phyloP scores from a whole-genome alignment of 2,329 filamentous ascomycete species.

The Ramularia endophylla region DNA sequence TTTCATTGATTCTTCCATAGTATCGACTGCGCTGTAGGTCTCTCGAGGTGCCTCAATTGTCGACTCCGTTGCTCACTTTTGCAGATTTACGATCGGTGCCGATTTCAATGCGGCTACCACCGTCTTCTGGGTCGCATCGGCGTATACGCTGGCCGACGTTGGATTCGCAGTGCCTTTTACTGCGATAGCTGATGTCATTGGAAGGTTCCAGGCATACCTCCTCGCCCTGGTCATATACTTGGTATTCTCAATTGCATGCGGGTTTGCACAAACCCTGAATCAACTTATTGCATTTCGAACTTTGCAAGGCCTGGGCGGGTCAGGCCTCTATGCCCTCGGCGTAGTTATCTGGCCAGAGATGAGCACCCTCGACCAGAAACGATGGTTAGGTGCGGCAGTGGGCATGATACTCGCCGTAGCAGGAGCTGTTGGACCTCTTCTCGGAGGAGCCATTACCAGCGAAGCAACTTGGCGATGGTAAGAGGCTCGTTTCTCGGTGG shows the following conservation, averaged over 20 bases:
- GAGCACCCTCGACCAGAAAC: constrained; percentile 31
- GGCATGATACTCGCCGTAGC: constrained; percentile 33
- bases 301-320: constrained; percentile 57
- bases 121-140: constrained; percentile 50
- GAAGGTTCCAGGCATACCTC: constrained; percentile 48
- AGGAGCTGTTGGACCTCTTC: constrained; percentile 10
- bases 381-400: constrained; percentile 43
- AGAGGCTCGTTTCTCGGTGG: not conserved
- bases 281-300: constrained; percentile 53
- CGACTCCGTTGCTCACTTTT: not conserved
- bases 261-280: constrained; percentile 45
- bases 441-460: constrained; percentile 5
- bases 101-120: constrained; percentile 49
- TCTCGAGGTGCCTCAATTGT: not conserved
- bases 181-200: constrained; percentile 50
- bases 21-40: constrained; percentile 45
- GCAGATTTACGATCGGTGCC: constrained; percentile 49
- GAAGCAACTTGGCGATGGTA: not conserved
- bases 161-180: constrained; percentile 52
- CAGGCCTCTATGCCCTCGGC: constrained; percentile 47
- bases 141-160: constrained; percentile 53
- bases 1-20: constrained; percentile 53
- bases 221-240: constrained; percentile 50
- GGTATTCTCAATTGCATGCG: constrained; percentile 52
- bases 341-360: not conserved